Conservation (phyloP, 495 filamentous ascomycete genomes). For the Xylona heveae region DNA sequence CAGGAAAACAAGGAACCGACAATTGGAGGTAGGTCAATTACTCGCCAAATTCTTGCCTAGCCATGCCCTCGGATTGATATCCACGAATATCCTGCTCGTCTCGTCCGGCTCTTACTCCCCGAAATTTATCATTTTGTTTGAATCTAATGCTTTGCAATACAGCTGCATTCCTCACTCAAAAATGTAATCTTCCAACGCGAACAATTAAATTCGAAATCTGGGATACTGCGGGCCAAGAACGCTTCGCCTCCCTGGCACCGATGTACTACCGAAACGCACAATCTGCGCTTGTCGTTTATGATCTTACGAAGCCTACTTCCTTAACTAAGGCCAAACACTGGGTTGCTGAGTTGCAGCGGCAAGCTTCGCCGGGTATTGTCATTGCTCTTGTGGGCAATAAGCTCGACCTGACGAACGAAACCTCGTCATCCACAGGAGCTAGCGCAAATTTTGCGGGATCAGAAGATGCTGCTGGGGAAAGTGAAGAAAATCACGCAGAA, state of each 20-base stretch:
- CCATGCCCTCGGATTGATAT: neutral
- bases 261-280: conserved; percentile 99
- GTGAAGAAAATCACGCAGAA: conserved; percentile 18
- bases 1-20: conserved; percentile 99
- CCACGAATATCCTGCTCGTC: neutral
- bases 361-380: conserved; percentile 93
- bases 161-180: conserved; percentile 97
- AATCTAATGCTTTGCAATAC: too few relatives aligned
- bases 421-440: conserved; percentile 20
- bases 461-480: conserved; percentile 15
- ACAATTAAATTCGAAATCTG: conserved; percentile 99
- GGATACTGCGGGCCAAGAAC: conserved; percentile 97
- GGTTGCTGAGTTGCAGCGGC: conserved; percentile 93
- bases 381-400: conserved; percentile 98
- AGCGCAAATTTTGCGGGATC: conserved; percentile 9
- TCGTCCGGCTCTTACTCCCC: conserved; percentile 1
- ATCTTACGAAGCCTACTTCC: conserved; percentile 90
- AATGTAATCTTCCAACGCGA: conserved; percentile 85
- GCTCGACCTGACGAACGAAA: conserved; percentile 57
- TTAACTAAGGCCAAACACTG: conserved; percentile 95
- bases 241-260: conserved; percentile 86
- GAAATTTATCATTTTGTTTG: conserved; percentile 1
- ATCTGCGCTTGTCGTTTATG: conserved; percentile 95
- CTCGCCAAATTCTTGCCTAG: too few relatives aligned
- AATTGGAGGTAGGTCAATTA: conserved; percentile 68